Evolutionary conservation across 768 basidiomycete species (phyloP).

Genomic region (Lentinula lateritia): DNA sequence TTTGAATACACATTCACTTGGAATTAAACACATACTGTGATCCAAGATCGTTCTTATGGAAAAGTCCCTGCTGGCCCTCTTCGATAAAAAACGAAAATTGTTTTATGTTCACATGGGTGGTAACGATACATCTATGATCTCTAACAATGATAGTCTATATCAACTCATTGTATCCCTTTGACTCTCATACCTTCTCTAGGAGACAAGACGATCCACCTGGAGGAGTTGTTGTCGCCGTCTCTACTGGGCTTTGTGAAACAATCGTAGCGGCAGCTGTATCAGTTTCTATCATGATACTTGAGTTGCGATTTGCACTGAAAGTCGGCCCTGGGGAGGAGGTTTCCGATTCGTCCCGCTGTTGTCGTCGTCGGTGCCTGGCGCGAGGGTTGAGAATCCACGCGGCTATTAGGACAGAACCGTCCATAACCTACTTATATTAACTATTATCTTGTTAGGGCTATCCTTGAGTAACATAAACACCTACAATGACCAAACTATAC

Average conservation of each 20-base stretch:
- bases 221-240: not conserved
- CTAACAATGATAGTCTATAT: no score
- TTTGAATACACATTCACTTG: no score
- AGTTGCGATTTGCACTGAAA: not conserved
- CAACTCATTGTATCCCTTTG: not conserved
- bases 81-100: no score
- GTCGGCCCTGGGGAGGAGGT: not conserved
- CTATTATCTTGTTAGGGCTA: no score
- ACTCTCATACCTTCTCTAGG: not conserved
- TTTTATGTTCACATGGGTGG: not conserved
- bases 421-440: slow-evolving; percentile 30
- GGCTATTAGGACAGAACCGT: slow-evolving; percentile 40
- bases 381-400: slow-evolving; percentile 45
- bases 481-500: slow-evolving; percentile 43
- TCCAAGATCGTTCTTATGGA: no score
- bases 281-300: not conserved
- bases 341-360: not conserved
- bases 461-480: slow-evolving; percentile 3
- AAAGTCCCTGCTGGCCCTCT: no score
- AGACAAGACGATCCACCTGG: not conserved
- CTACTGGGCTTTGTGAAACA: not conserved
- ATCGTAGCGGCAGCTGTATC: not conserved
- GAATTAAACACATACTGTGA: no score
- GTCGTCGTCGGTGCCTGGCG: slow-evolving; percentile 18
- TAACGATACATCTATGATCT: no score